These are phyloP conservation scores for Ceratocystis smalleyi DNA, from an alignment of 2,329 filamentous ascomycete species.

Conservation along the genomic window DNA sequence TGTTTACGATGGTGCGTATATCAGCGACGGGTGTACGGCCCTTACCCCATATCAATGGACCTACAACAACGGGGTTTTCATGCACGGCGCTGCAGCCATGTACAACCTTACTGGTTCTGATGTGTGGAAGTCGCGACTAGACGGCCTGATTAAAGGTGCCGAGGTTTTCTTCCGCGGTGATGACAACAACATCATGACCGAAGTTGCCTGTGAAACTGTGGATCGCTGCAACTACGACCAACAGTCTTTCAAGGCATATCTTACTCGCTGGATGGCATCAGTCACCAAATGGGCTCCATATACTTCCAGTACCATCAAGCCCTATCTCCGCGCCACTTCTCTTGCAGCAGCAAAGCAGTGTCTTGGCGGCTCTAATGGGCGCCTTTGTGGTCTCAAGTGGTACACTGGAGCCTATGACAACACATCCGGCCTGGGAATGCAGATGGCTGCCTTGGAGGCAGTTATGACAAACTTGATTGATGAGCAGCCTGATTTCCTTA, in stretches of 20 bases:
- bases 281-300: constrained; percentile 49
- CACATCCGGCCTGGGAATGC: constrained; percentile 48
- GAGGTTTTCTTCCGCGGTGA: constrained; percentile 39
- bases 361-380: constrained; percentile 38
- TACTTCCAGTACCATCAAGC: constrained; percentile 37
- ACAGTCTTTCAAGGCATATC: constrained; percentile 48
- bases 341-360: constrained; percentile 42
- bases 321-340: constrained; percentile 39
- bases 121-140: constrained; percentile 42
- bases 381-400: constrained; percentile 47
- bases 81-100: constrained; percentile 53
- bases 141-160: constrained; percentile 39
- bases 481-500: constrained; percentile 29
- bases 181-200: constrained; percentile 43
- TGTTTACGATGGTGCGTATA: constrained; percentile 47
- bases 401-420: constrained; percentile 41
- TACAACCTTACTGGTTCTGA: constrained; percentile 42
- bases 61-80: constrained; percentile 52
- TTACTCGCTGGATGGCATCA: constrained; percentile 45
- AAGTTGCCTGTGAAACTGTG: constrained; percentile 49
- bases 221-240: constrained; percentile 47
- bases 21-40: constrained; percentile 39
- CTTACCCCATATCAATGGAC: constrained; percentile 50
- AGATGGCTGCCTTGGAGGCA: constrained; percentile 54
- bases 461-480: constrained; percentile 45